Conservation (phyloP, 495 filamentous ascomycete genomes). For the Wilcoxina mikolae region DNA sequence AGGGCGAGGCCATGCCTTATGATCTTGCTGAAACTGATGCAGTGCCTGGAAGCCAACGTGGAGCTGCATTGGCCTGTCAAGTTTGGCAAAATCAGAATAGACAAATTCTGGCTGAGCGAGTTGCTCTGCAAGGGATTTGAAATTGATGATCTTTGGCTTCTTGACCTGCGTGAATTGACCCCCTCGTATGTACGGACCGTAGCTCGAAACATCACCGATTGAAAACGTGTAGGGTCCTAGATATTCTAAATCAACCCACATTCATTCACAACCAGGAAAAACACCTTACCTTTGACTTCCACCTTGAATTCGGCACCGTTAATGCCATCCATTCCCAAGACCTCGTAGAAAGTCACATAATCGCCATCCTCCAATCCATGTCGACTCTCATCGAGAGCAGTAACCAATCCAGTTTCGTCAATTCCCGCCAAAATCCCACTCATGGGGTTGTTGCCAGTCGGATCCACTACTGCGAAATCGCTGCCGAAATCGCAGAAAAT, state of each 20-base stretch:
- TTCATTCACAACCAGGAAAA: not conserved
- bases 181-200: slow-evolving; percentile 72
- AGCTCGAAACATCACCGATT: slow-evolving; percentile 78
- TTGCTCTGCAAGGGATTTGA: slow-evolving; percentile 60
- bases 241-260: not conserved
- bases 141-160: slow-evolving; percentile 89
- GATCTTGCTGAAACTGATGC: slow-evolving; percentile 59
- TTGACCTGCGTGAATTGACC: slow-evolving; percentile 91
- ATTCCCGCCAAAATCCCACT: slow-evolving; percentile 84
- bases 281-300: slow-evolving; percentile 56
- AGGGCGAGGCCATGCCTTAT: slow-evolving; percentile 56
- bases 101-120: slow-evolving; percentile 77
- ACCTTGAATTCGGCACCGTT: slow-evolving; percentile 61
- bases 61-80: slow-evolving; percentile 80
- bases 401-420: slow-evolving; percentile 76
- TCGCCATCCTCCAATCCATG: slow-evolving; percentile 96
- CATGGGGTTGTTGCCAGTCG: slow-evolving; percentile 78
- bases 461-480: slow-evolving; percentile 75
- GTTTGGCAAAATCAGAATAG: slow-evolving; percentile 92
- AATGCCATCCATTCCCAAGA: slow-evolving; percentile 69
- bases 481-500: slow-evolving; percentile 97
- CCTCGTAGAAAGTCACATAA: slow-evolving; percentile 82
- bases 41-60: slow-evolving; percentile 89
- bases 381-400: slow-evolving; percentile 84
- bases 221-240: slow-evolving; percentile 83